A percentile compares a stretch with the other conserved stretches of the same genome.
Evolutionary conservation across 1,139 yeast species (phyloP).

Genomic region (Candida glucosophila): DNA sequence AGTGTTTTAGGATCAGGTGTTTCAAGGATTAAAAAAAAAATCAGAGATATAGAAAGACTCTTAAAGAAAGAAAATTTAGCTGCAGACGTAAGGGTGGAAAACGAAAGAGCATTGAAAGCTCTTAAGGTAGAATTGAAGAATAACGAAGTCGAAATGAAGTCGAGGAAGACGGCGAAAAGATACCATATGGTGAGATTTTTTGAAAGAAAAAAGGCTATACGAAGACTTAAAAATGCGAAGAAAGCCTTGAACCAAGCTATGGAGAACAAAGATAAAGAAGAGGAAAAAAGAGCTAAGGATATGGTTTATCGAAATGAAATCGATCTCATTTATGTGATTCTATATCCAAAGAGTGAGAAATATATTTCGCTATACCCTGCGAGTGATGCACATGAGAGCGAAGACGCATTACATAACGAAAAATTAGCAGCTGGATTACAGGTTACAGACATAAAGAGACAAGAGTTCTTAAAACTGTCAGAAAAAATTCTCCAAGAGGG

Average conservation of each 20-base stretch:
- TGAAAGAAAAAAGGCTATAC: constrained; percentile 78
- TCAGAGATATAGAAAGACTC: constrained; percentile 76
- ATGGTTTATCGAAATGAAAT: constrained; percentile 51
- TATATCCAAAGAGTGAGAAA: constrained; percentile 74
- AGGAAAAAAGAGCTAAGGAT: constrained; percentile 43
- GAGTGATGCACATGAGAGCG: constrained; percentile 11
- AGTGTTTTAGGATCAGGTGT: constrained; percentile 29
- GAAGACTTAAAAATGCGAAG: constrained; percentile 60
- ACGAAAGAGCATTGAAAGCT: constrained; percentile 80
- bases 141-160: constrained; percentile 41
- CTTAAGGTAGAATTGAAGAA: constrained; percentile 56
- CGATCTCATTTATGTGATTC: constrained; percentile 68
- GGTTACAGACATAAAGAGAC: constrained; percentile 41
- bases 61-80: constrained; percentile 56
- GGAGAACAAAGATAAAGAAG: constrained; percentile 38
- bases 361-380: constrained; percentile 71
- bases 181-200: constrained; percentile 94
- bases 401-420: constrained; percentile 19
- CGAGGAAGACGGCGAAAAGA: constrained; percentile 58
- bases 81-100: constrained; percentile 68
- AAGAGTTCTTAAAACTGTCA: constrained; percentile 42
- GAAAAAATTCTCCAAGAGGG: constrained; percentile 42
- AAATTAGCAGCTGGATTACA: constrained; percentile 39
- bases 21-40: constrained; percentile 67
- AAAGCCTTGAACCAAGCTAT: constrained; percentile 36